A percentile compares a stretch with the other conserved stretches of the same genome.
Conservation (phyloP, 2,329 filamentous ascomycete genomes). For the Diatrype stigma region DNA sequence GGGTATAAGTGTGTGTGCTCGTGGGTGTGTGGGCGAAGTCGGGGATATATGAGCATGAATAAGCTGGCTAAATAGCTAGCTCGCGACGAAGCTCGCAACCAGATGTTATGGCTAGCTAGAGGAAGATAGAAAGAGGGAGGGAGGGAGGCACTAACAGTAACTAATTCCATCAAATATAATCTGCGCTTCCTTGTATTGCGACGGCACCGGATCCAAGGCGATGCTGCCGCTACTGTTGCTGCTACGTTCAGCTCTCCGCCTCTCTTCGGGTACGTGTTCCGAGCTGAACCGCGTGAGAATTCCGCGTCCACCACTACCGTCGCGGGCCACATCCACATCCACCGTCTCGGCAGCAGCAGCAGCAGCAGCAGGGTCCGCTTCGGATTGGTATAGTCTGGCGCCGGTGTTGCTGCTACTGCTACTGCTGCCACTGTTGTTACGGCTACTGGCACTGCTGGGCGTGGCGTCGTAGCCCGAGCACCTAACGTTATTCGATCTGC, state of each 20-base stretch:
- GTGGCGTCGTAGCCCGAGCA: not conserved
- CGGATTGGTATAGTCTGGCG: not conserved
- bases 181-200: conserved; percentile 10
- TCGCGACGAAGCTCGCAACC: not conserved
- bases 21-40: too few species aligned
- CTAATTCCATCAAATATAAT: conserved; percentile 11
- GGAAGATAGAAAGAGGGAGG: not conserved
- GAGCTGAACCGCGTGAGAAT: conserved; percentile 3
- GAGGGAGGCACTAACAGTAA: conserved; percentile 6
- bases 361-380: not conserved
- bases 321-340: not conserved
- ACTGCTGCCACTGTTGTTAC: not conserved
- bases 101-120: not conserved
- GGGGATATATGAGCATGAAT: not conserved
- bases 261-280: conserved; percentile 5
- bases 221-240: not conserved
- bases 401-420: not conserved
- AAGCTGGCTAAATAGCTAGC: not conserved
- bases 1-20: too few species aligned
- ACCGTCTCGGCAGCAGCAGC: not conserved
- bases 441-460: not conserved
- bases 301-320: conserved; percentile 2
- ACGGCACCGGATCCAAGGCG: conserved; percentile 4
- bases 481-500: not conserved
- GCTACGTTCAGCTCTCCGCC: not conserved